Base-by-base conservation (phyloP, 1,284 basidiomycete species). In the Spongispora temasekensis region DNA sequence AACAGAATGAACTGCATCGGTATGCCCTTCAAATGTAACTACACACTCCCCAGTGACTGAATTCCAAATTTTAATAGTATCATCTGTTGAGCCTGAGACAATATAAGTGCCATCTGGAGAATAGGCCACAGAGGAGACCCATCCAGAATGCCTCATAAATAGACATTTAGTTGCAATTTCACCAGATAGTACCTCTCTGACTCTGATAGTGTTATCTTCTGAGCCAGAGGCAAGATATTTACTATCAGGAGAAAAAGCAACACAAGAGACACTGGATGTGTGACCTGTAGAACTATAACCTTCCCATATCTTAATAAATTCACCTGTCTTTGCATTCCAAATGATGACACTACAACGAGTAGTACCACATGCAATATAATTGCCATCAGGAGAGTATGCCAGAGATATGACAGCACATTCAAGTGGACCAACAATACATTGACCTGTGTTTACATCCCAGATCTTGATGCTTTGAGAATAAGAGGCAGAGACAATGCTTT, bases 361-460 rank as follows among this genome's bases (percentile, higher is more conserved):
- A 27, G 66, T 67, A 4, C 64, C 40, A 58, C 64, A 65, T 23
- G 23, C 51, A 59, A 68, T 3, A 15, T 59, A 12, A 0, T 9
- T 58, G 9, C 66, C 63, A 71, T 67, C 59, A 63, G 67, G 62
- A 19, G 68, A 67, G 40, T 58, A 67, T 17, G 61, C 61, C 42
- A 70, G 6, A 44, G 56, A 56, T 1, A 0, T 1, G 9, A 67
- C 19, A 1, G 2, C 0, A 1, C 23, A 52, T 13, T 40, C 7
- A 17, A 65, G 56, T 65, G 35, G 4, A n/a, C 10, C 27, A 35
- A 7, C 34, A 31, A 55, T 3, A 42, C 3, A 44, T 21, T 67
- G n/a, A 2, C 52, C 44, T 53, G 30, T 62, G 25, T 17, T 19
- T n/a, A 12, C 21, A 50, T 71, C 12, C 57, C 57, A 65, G 3